Evolutionary conservation across 306 rosid species (phyloP).

Genomic region (Dalbergia cultrata): DNA sequence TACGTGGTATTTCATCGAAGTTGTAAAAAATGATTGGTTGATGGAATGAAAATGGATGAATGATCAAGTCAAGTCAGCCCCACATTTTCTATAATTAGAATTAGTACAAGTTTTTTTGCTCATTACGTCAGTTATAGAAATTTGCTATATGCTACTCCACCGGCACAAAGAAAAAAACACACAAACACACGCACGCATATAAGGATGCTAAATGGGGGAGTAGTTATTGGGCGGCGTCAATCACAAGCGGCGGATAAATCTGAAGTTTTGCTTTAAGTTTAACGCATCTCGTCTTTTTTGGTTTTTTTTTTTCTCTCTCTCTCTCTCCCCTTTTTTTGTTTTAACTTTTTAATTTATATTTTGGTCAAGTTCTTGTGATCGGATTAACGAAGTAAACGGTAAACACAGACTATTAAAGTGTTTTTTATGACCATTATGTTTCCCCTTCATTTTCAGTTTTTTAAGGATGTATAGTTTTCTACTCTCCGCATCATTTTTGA

Average conservation of each 20-base stretch:
- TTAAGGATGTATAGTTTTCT: too few species aligned
- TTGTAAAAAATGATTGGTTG: not conserved
- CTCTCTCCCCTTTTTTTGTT: not conserved
- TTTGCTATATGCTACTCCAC: not conserved
- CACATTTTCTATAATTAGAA: not conserved
- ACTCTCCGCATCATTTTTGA: too few species aligned
- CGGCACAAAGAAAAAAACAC: not conserved
- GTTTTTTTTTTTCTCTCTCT: too few species aligned
- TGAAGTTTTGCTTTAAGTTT: not conserved
- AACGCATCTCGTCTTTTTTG: not conserved
- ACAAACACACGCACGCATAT: not conserved
- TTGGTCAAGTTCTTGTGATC: not conserved
- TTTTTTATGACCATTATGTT: too few species aligned
- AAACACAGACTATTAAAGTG: not conserved
- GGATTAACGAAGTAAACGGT: not conserved
- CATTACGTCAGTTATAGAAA: not conserved
- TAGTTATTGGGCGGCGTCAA: not conserved
- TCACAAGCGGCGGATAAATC: not conserved
- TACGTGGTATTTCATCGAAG: not conserved
- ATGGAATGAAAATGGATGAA: not conserved
- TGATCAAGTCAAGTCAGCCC: conserved; percentile 15
- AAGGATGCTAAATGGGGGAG: not conserved
- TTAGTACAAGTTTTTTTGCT: not conserved
- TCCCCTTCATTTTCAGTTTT: too few species aligned
- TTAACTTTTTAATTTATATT: not conserved